Evolutionary conservation across 2,329 filamentous ascomycete genomes (phyloP), one percentile per base, ranked within the genome.

Genomic region (Escovopsis sp.): DNA sequence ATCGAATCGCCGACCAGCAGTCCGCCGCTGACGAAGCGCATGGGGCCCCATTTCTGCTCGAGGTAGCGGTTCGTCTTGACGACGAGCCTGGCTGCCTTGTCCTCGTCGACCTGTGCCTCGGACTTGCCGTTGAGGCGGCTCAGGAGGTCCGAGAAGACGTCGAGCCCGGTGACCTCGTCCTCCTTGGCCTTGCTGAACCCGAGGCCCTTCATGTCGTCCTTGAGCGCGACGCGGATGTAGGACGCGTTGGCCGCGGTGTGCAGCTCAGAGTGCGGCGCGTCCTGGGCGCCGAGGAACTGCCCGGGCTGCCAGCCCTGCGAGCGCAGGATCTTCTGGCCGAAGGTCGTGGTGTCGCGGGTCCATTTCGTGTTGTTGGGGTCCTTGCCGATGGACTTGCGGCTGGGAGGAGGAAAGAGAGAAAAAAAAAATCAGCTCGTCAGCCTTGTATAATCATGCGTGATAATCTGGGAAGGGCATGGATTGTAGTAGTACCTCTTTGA

Each of bases 341-440:
- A 96, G 41, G 78, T 80, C 43, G 73, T 74, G 49, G 81, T 84
- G 57, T 88, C 81, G 54, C 81, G 79, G 43, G 81, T 79, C 91
- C 91, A 98, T 71, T 76, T 78, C 38, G 85, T 94, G 62, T 96
- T 98, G 65, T 96, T 95, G 7, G 91, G 91, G 63, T 98, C 91
- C 58, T 82, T 73, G 50, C 81, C 82, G 56, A 96, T 79, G 65
- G 89, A 94, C 38, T 70, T 52, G 40, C 60, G 59, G 41, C 61
- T 63, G 40, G 4, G 15, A 36, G 14, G 15, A 35, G 15, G 20
- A 10, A 29, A 11, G 8, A 29, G 8, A 29, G 27, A 11, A 29
- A 27, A 27, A 6, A 6, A 9, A 8, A 29, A 9, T 29, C 27
- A 3, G 7, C 27, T 29, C 8, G 7, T 29, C 8, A 8, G 7